These are phyloP conservation scores for Phytopythium mirpurense DNA, from an alignment of 352 stramenopile species.

Conservation along the genomic window DNA sequence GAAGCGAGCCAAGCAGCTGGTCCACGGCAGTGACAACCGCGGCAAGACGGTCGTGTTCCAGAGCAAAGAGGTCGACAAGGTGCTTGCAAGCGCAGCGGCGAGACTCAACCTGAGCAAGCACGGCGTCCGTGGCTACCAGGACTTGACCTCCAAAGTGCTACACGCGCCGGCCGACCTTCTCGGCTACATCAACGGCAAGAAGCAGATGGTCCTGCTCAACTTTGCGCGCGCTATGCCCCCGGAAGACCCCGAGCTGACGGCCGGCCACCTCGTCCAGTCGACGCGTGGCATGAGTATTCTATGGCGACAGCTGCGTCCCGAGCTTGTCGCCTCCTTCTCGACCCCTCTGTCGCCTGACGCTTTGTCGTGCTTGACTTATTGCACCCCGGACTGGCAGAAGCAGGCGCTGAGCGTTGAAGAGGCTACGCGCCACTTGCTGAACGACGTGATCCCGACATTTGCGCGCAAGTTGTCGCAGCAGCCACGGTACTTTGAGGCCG, in stretches of 20 bases:
- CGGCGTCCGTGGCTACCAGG: constrained; percentile 76
- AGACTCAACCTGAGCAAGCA: constrained; percentile 86
- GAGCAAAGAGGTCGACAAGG: constrained; percentile 72
- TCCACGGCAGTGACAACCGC: constrained; percentile 81
- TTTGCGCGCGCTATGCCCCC: constrained; percentile 85
- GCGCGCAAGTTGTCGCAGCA: constrained; percentile 73
- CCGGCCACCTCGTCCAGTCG: constrained; percentile 59
- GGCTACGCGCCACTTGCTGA: constrained; percentile 67
- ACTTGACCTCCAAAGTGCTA: constrained; percentile 81
- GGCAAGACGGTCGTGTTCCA: constrained; percentile 77
- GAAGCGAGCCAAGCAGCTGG: constrained; percentile 66
- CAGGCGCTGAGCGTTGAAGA: constrained; percentile 64
- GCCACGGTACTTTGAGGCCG: constrained; percentile 39
- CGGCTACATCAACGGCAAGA: constrained; percentile 56
- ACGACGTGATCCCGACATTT: constrained; percentile 73
- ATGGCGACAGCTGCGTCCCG: constrained; percentile 88
- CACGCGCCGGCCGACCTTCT: constrained; percentile 78
- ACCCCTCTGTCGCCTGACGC: constrained; percentile 79
- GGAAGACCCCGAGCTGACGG: constrained; percentile 80
- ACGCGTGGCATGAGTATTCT: constrained; percentile 87
- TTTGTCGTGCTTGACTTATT: constrained; percentile 79
- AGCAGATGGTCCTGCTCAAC: constrained; percentile 69
- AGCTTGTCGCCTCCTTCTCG: constrained; percentile 56
- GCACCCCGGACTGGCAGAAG: constrained; percentile 81
- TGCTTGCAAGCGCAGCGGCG: constrained; percentile 49